Evolutionary conservation across 257 asterid genomes (phyloP).

Genomic region (Nemophila menziesii): DNA sequence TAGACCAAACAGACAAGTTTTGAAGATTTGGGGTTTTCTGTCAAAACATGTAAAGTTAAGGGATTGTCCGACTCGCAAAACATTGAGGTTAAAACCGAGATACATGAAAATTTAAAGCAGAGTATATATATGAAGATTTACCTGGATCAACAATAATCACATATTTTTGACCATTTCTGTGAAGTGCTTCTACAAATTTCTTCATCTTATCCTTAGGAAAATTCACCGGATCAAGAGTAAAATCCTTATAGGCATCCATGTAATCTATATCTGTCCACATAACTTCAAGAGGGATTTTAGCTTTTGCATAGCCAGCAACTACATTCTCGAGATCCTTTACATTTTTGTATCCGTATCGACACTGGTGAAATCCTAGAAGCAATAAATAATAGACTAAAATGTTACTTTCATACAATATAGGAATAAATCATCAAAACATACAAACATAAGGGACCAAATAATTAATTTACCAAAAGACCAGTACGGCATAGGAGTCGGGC

Average conservation of each 20-base stretch:
- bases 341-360: conserved; percentile 64
- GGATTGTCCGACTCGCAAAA: no score
- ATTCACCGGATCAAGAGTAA: conserved; percentile 74
- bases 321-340: conserved; percentile 58
- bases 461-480: conserved; percentile 74
- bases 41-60: no score
- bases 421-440: background rate
- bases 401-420: no score
- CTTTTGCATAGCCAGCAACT: conserved; percentile 58
- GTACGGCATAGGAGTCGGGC: conserved; percentile 89
- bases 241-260: conserved; percentile 88
- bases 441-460: background rate
- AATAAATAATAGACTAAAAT: background rate
- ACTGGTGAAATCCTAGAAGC: conserved; percentile 75
- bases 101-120: background rate
- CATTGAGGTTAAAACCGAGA: background rate
- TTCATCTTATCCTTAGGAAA: conserved; percentile 48
- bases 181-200: conserved; percentile 45
- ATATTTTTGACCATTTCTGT: conserved; percentile 53
- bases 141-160: conserved; percentile 89
- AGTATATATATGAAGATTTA: conserved; percentile 11
- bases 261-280: conserved; percentile 95
- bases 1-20: background rate
- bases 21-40: no score
- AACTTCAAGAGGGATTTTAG: conserved; percentile 72